Conservation (phyloP, 2,329 filamentous ascomycete genomes). For the Ceratocystis diversiconidia region DNA sequence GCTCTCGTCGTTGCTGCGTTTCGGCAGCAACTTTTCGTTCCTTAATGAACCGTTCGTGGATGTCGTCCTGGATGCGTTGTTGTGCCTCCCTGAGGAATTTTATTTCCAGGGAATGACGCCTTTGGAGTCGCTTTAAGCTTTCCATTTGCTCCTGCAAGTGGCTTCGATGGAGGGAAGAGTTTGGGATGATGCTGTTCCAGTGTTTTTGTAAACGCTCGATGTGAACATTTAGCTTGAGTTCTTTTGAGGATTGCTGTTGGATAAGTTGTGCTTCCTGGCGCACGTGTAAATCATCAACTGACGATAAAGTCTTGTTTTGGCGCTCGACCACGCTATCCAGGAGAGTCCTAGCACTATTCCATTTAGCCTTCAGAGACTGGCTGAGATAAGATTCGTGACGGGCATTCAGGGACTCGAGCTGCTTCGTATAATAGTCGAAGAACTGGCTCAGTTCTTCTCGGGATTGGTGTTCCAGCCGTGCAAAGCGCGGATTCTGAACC, state of each 20-base stretch:
- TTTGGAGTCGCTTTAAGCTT: conserved; percentile 7
- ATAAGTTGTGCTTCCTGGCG: conserved; percentile 13
- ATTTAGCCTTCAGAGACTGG: conserved; percentile 10
- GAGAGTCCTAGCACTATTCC: conserved; percentile 8
- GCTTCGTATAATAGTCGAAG: conserved; percentile 10
- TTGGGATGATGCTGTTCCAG: conserved; percentile 12
- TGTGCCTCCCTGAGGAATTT: conserved; percentile 16
- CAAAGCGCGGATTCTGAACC: conserved; percentile 9
- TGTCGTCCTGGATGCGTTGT: conserved; percentile 16
- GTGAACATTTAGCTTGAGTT: conserved; percentile 14
- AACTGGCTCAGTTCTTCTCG: conserved; percentile 11
- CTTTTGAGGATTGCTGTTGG: conserved; percentile 15
- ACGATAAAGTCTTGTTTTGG: conserved; percentile 12
- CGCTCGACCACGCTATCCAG: conserved; percentile 14
- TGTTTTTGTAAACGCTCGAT: conserved; percentile 14
- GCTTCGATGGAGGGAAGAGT: conserved; percentile 7
- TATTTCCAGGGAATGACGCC: conserved; percentile 12
- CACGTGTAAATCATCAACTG: conserved; percentile 14
- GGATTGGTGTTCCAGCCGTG: conserved; percentile 3
- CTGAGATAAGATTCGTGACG: conserved; percentile 15
- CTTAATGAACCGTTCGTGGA: conserved; percentile 12
- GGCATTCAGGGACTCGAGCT: conserved; percentile 7
- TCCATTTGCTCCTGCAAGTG: conserved; percentile 13
- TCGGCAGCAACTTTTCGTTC: conserved; percentile 9
- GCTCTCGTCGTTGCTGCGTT: conserved; percentile 13